These are phyloP conservation scores for Anisodus acutangulus DNA, from an alignment of 257 asterid species.

Conservation along the genomic window DNA sequence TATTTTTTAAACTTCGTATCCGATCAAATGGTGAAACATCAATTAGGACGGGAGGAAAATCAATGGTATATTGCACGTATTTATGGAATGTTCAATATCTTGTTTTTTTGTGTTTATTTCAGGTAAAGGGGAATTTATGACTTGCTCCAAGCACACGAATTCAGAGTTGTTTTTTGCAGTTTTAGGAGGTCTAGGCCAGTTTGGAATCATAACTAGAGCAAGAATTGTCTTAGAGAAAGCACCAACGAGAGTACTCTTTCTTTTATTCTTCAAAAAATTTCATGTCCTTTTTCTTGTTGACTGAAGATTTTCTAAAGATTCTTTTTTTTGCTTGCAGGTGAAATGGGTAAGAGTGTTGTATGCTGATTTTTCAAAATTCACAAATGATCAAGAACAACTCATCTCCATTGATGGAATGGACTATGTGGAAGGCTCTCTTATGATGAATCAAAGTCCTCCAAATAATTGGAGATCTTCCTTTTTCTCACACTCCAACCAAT, in stretches of 20 bases:
- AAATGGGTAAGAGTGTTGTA: constrained; percentile 52
- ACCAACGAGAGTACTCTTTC: constrained; percentile 45
- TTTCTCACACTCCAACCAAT: constrained; percentile 49
- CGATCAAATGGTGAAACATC: too few relatives aligned
- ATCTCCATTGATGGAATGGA: constrained; percentile 48
- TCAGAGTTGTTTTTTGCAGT: constrained; percentile 54
- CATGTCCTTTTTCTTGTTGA: not conserved
- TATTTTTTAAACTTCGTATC: too few relatives aligned
- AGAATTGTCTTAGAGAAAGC: constrained; percentile 51
- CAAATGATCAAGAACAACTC: constrained; percentile 47
- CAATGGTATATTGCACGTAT: too few relatives aligned
- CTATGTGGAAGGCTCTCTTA: constrained; percentile 67
- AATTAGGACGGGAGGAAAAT: too few relatives aligned
- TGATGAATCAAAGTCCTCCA: constrained; percentile 52
- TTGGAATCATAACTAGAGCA: constrained; percentile 62
- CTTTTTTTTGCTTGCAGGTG: constrained; percentile 33
- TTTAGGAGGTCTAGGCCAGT: constrained; percentile 64
- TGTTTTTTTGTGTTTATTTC: not conserved
- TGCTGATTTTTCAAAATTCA: constrained; percentile 41
- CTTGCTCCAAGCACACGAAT: constrained; percentile 48
- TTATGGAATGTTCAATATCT: not conserved
- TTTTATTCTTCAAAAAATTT: too few relatives aligned
- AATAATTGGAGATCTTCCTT: constrained; percentile 77
- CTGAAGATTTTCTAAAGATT: too few relatives aligned
- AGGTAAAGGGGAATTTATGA: constrained; percentile 57